Base-by-base conservation (phyloP, 192 early-diverging fungal genomes). In the Coemansia sp. region DNA sequence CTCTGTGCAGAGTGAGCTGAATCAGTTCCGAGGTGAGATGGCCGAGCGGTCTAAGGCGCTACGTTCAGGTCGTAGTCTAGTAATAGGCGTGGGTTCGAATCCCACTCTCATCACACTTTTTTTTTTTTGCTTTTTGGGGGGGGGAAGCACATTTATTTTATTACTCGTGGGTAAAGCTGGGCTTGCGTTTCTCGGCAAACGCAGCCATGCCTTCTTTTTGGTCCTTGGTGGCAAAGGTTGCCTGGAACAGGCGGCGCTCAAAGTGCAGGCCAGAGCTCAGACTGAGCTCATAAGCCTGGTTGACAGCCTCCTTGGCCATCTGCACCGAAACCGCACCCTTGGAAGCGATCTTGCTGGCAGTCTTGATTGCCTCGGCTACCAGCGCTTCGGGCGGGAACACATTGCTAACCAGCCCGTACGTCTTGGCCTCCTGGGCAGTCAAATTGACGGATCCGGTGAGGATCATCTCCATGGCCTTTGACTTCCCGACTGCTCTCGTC, bases 171-270 rank as follows among this genome's bases (percentile, higher is more conserved):
- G 66, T 87, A 81, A 92, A 98, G 31, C 84, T 84, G 47, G 96
- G 71, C 76, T 84, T 84, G 59, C 96, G 83, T 83, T 98, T 98
- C 57, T 93, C 88, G 44, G 82, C 84, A 76, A 98, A 98, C 5
- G 96, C 96, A 14, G 53, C 53, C 93, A 96, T 98, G 53, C 96
- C 96, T 78, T 98, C 96, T 79, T 91, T 93, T 76, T 94, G 91
- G 70, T 98, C 96, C 48, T 90, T 70, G 43, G 91, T 92, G 26
- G 83, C 90, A 82, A 98, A 98, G 0, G 86, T 82, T 48, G 82
- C 59, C 66, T 99, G 94, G 87, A 99, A 99, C 43, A 97, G 61
- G 43, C 94, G 86, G 57, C 96, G 89, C 81, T 99, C 96, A 65
- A 91, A 90, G 61, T 85, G 84, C 40, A 94, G 71, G 46, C 96